Evolutionary conservation across 768 basidiomycete genomes (phyloP), one percentile per base, ranked within the genome.

Genomic region (Rickenella mellea): DNA sequence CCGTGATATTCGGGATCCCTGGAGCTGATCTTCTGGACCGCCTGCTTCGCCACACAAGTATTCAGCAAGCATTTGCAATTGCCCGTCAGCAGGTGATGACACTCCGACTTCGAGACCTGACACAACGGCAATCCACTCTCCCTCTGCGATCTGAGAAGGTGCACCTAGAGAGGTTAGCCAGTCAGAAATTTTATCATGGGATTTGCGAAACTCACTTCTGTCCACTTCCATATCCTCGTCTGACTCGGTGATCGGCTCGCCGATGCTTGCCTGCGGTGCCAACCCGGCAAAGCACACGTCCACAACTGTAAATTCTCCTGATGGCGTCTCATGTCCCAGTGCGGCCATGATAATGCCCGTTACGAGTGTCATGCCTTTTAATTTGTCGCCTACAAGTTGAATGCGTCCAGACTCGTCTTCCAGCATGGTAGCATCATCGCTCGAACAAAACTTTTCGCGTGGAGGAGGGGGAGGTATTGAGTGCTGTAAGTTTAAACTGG

Each of bases 401-500:
- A 99, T 84, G 25, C 96, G 78, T 1, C 96, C 96, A 2, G 85
- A 89, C 62, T 98, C 96, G 57, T 99, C 96, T 62, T 99, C 96
- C 0, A 99, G 69, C 78, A 89, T 89, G 22, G 93, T 62, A 45
- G 65, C 74, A 55, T 99, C 96, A 29, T 80, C 75, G 0, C 67
- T 61, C 1, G 90, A 93, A 53, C 71, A 76, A 54, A 84, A 81
- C 59, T 93, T 94, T 4, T 65, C 55, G 39, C 69, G 67, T 3
- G 77, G 84, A 4, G 90, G 82, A 0, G 89, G 92, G 0, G 88
- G 78, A 6, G 87, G 83, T 49, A 96, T 78, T 39, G 90, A 88
- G 60, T 88, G 86, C 94, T 97, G 55, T 30, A 45, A 27, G 3
- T 21, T 19, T 20, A 12, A 30, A 48, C 47, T 31, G n/a, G 21